Percentiles rank a stretch among this genome's conserved stretches.
phyloP scores from a whole-genome alignment of 345 rosid species.

The Salix suchowensis region DNA sequence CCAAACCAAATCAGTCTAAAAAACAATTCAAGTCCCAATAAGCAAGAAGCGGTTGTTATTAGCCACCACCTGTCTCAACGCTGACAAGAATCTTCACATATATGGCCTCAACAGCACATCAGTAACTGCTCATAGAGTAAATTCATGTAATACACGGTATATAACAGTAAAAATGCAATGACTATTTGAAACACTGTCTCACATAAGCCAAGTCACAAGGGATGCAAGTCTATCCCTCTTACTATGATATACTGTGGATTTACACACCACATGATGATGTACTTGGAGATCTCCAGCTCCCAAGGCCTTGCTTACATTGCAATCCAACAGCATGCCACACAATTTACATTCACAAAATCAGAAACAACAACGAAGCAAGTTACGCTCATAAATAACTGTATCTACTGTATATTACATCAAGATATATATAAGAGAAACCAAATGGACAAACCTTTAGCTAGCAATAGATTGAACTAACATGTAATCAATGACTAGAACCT shows the following conservation, averaged over 20 bases:
- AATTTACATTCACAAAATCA: neutral
- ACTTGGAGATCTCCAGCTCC: neutral
- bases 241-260: neutral
- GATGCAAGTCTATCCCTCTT: neutral
- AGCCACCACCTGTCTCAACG: neutral
- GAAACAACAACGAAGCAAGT: neutral
- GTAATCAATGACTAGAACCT: neutral
- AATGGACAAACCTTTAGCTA: neutral
- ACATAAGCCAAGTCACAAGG: neutral
- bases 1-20: neutral
- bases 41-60: neutral
- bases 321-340: neutral
- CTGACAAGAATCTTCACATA: neutral
- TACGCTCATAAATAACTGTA: neutral
- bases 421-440: neutral
- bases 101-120: neutral
- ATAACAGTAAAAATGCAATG: neutral
- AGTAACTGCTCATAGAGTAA: neutral
- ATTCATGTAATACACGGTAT: neutral
- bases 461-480: neutral
- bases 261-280: neutral
- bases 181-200: neutral
- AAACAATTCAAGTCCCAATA: neutral
- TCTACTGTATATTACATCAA: neutral
- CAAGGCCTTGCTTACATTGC: neutral